Evolutionary conservation across 257 asterid species (phyloP).

Genomic region (Salvia miltiorrhiza): DNA sequence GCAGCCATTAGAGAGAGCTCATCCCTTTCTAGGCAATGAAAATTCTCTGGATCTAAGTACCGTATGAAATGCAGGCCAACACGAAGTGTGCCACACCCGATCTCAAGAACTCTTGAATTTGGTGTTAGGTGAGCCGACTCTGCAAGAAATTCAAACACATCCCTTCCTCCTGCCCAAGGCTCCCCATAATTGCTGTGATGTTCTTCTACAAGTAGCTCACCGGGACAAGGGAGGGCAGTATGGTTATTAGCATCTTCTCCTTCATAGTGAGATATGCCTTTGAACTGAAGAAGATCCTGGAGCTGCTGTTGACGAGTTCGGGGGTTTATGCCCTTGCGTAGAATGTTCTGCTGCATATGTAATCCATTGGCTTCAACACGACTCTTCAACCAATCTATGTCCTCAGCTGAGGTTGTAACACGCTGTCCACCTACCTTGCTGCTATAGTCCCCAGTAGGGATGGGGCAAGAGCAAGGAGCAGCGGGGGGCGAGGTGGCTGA

Average conservation of each 20-base stretch:
- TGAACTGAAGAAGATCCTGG: slow-evolving; percentile 72
- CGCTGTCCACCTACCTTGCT: slow-evolving; percentile 22
- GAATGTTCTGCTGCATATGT: slow-evolving; percentile 80
- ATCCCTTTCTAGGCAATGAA: slow-evolving; percentile 90
- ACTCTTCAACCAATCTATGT: slow-evolving; percentile 69
- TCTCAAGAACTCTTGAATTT: slow-evolving; percentile 75
- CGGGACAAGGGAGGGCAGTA: slow-evolving; percentile 91
- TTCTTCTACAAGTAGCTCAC: slow-evolving; percentile 85
- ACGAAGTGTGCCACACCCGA: slow-evolving; percentile 97
- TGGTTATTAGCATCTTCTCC: slow-evolving; percentile 73
- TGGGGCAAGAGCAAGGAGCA: slow-evolving; percentile 52
- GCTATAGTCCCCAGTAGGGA: slow-evolving; percentile 12
- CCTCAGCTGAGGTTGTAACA: slow-evolving; percentile 59
- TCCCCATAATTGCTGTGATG: slow-evolving; percentile 98
- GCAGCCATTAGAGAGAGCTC: slow-evolving; percentile 96
- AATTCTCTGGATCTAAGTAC: slow-evolving; percentile 62
- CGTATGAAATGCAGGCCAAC: slow-evolving; percentile 91
- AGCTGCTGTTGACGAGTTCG: slow-evolving; percentile 93
- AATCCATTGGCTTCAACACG: slow-evolving; percentile 77
- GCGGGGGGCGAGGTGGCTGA: slow-evolving; percentile 43
- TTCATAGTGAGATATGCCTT: slow-evolving; percentile 93
- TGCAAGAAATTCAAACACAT: slow-evolving; percentile 85
- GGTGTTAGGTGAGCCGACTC: slow-evolving; percentile 51
- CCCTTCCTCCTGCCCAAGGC: slow-evolving; percentile 99
- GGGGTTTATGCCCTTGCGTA: slow-evolving; percentile 95